Evolutionary conservation across 768 basidiomycete genomes (phyloP).

Genomic region (Hericium alpestre): DNA sequence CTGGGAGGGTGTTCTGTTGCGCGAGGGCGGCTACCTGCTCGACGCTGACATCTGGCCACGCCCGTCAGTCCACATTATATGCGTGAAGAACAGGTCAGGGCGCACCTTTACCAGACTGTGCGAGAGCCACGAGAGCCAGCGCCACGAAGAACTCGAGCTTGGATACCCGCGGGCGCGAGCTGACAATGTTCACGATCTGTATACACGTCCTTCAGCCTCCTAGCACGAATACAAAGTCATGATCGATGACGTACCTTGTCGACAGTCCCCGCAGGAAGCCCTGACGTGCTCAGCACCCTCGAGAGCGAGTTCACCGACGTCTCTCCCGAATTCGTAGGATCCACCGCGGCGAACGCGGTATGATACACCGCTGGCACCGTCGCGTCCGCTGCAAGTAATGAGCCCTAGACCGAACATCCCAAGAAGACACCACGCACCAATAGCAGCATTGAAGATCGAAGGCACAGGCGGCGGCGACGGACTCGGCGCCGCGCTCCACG

Average conservation of each 20-base stretch:
- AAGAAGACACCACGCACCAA: conserved; percentile 4
- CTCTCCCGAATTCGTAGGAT: conserved; percentile 62
- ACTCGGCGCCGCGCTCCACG: conserved; percentile 64
- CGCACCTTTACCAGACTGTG: conserved; percentile 71
- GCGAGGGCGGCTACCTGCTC: conserved; percentile 74
- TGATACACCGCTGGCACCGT: conserved; percentile 73
- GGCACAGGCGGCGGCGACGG: conserved; percentile 54
- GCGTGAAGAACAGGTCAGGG: conserved; percentile 2
- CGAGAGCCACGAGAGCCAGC: conserved; percentile 76
- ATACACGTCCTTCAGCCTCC: neutral
- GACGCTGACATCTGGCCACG: conserved; percentile 55
- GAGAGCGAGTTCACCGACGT: conserved; percentile 77
- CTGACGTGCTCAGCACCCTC: conserved; percentile 67
- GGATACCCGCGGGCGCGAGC: conserved; percentile 68
- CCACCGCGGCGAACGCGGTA: conserved; percentile 61
- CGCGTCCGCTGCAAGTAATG: conserved; percentile 49
- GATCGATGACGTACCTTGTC: conserved; percentile 55
- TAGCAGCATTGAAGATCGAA: conserved; percentile 26
- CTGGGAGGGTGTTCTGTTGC: conserved; percentile 67
- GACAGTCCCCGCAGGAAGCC: conserved; percentile 69
- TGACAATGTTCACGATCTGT: conserved; percentile 86
- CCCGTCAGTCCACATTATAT: neutral
- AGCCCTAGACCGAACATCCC: neutral
- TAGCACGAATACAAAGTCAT: neutral
- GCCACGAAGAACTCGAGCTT: conserved; percentile 89